These are phyloP conservation scores for Pythium scleroteichum DNA, from an alignment of 352 stramenopile genomes.

Conservation along the genomic window DNA sequence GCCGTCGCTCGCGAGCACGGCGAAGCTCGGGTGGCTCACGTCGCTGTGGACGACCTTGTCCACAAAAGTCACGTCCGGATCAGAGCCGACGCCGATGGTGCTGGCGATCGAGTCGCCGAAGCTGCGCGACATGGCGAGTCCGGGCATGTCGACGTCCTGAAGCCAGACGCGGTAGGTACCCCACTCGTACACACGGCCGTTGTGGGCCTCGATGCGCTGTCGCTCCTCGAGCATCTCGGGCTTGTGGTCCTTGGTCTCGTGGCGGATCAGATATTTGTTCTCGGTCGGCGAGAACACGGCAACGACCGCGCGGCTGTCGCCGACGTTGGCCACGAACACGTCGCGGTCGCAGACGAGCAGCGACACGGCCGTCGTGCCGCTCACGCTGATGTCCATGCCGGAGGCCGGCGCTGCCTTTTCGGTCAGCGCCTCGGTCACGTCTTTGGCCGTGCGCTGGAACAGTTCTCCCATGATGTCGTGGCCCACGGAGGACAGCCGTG, in stretches of 20 bases:
- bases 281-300: slow-evolving; percentile 38
- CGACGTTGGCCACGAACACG: slow-evolving; percentile 73
- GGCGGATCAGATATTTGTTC: slow-evolving; percentile 48
- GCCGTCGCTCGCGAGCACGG: slow-evolving; percentile 76
- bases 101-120: slow-evolving; percentile 82
- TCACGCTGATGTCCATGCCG: slow-evolving; percentile 73
- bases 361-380: slow-evolving; percentile 69
- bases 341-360: slow-evolving; percentile 60
- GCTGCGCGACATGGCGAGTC: slow-evolving; percentile 82
- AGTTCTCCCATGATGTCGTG: slow-evolving; percentile 45
- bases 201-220: slow-evolving; percentile 62
- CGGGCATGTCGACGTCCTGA: slow-evolving; percentile 82
- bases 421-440: slow-evolving; percentile 43
- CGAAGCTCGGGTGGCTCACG: slow-evolving; percentile 43
- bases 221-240: slow-evolving; percentile 67
- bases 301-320: slow-evolving; percentile 71
- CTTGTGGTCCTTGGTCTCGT: slow-evolving; percentile 82
- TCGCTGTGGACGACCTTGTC: slow-evolving; percentile 37
- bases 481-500: slow-evolving; percentile 28
- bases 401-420: slow-evolving; percentile 26
- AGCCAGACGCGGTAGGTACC: slow-evolving; percentile 81
- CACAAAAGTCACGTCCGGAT: slow-evolving; percentile 57
- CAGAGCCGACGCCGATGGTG: slow-evolving; percentile 71
- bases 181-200: slow-evolving; percentile 84
- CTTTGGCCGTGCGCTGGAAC: slow-evolving; percentile 50